Percentiles rank a stretch among this genome's conserved stretches.
Evolutionary conservation across 2,329 filamentous ascomycete genomes (phyloP).

Genomic region (Scedosporium boydii): DNA sequence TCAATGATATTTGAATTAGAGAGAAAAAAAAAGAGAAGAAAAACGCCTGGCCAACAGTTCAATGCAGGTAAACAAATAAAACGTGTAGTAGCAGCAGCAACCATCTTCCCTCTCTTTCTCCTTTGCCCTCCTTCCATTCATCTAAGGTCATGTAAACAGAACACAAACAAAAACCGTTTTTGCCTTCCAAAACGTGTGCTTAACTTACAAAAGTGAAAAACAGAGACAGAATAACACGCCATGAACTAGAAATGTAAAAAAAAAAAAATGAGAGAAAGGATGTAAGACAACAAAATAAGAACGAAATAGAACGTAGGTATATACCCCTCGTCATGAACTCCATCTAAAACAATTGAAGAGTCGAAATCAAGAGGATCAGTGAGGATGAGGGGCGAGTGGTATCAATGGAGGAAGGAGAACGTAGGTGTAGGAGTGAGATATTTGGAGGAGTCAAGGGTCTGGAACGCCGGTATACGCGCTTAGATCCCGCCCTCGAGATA

Average conservation of each 20-base stretch:
- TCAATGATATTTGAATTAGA: background rate
- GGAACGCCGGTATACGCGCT: background rate
- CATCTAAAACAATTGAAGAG: too few species aligned
- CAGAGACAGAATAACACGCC: slow-evolving; percentile 1
- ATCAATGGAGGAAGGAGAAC: too few species aligned
- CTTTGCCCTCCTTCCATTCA: background rate
- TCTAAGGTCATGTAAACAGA: slow-evolving; percentile 4
- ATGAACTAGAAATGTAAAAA: background rate
- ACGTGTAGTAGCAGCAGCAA: background rate
- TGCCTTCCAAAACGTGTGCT: background rate
- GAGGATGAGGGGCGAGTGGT: too few species aligned
- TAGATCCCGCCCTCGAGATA: slow-evolving; percentile 23
- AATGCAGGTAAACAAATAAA: background rate
- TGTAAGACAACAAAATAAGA: slow-evolving; percentile 5
- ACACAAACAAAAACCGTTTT: background rate
- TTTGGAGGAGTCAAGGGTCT: too few species aligned
- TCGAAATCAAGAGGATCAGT: too few species aligned
- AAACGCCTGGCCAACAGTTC: slow-evolving; percentile 3
- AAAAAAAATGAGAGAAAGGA: slow-evolving; percentile 3
- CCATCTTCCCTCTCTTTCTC: background rate
- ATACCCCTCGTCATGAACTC: background rate
- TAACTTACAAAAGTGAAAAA: slow-evolving; percentile 6
- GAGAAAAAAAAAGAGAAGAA: slow-evolving; percentile 7
- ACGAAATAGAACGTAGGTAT: background rate
- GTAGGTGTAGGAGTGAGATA: too few species aligned